These are phyloP conservation scores for Cryoendolithus antarcticus DNA, from an alignment of 2,329 filamentous ascomycete genomes.

Conservation along the genomic window DNA sequence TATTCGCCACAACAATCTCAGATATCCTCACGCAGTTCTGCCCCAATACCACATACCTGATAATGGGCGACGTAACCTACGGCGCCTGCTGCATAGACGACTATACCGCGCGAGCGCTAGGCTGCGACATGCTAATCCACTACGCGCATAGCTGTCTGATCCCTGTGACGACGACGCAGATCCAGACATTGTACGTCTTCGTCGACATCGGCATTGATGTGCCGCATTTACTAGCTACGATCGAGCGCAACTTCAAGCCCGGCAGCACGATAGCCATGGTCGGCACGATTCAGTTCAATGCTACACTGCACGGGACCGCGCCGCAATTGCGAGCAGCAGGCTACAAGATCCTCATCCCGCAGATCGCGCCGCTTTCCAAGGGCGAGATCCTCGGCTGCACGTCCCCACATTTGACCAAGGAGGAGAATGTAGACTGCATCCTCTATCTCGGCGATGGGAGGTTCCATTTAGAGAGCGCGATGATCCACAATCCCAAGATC, in stretches of 20 bases:
- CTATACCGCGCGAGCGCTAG: slow-evolving; percentile 86
- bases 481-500: slow-evolving; percentile 91
- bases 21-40: slow-evolving; percentile 95
- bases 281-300: slow-evolving; percentile 97
- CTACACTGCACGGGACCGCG: slow-evolving; percentile 79
- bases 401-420: slow-evolving; percentile 55
- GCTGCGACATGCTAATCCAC: slow-evolving; percentile 88
- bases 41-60: slow-evolving; percentile 77
- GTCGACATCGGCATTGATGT: slow-evolving; percentile 96
- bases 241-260: slow-evolving; percentile 75
- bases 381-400: slow-evolving; percentile 98
- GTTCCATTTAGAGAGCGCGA: slow-evolving; percentile 94
- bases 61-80: slow-evolving; percentile 99
- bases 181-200: slow-evolving; percentile 95
- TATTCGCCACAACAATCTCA: slow-evolving; percentile 95
- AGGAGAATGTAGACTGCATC: slow-evolving; percentile 56
- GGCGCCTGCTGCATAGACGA: slow-evolving; percentile 98
- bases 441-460: slow-evolving; percentile 85
- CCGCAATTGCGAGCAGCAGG: slow-evolving; percentile 69
- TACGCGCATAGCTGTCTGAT: slow-evolving; percentile 96
- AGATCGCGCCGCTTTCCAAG: slow-evolving; percentile 84
- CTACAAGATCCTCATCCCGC: slow-evolving; percentile 75
- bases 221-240: slow-evolving; percentile 68
- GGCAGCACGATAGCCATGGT: slow-evolving; percentile 86
- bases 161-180: slow-evolving; percentile 89